Conservation (phyloP, 2,329 filamentous ascomycete species). For the Cordyceps javanica region DNA sequence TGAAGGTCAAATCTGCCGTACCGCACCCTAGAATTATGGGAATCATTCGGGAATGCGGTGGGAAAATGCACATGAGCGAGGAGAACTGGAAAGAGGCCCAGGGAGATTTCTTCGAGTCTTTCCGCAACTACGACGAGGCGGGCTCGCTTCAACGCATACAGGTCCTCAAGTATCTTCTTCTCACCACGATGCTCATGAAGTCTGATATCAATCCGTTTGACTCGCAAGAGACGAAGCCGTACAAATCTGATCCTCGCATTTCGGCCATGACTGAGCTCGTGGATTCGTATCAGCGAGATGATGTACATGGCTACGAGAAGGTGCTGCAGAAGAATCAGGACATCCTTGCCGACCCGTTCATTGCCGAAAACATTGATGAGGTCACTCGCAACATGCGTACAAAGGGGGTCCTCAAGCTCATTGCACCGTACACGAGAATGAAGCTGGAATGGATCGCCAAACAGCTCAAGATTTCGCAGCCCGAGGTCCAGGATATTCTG, state of each 20-base stretch:
- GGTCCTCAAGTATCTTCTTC: conserved; percentile 91
- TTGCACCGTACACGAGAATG: conserved; percentile 92
- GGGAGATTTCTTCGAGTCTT: conserved; percentile 97
- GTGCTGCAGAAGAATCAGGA: conserved; percentile 85
- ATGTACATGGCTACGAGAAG: conserved; percentile 85
- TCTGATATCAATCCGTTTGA: conserved; percentile 98
- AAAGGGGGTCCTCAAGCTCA: conserved; percentile 87
- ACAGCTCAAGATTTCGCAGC: conserved; percentile 76
- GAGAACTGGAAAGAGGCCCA: conserved; percentile 98
- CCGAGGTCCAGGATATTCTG: conserved; percentile 92
- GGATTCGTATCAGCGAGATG: conserved; percentile 91
- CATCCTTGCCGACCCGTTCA: conserved; percentile 86
- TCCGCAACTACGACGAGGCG: conserved; percentile 97
- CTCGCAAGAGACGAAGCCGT: conserved; percentile 97
- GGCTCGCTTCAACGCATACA: conserved; percentile 94
- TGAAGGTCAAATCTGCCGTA: conserved; percentile 92
- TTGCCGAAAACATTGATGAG: conserved; percentile 98
- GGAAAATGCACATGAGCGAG: conserved; percentile 99
- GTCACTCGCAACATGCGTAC: conserved; percentile 97
- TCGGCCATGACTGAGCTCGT: conserved; percentile 96
- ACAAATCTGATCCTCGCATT: conserved; percentile 91
- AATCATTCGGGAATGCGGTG: conserved; percentile 95
- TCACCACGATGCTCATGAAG: conserved; percentile 97
- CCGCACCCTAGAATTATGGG: conserved; percentile 99
- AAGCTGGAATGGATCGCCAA: conserved; percentile 80